Conservation (phyloP, 257 asterid genomes). For the Solanum corneliomulleri region DNA sequence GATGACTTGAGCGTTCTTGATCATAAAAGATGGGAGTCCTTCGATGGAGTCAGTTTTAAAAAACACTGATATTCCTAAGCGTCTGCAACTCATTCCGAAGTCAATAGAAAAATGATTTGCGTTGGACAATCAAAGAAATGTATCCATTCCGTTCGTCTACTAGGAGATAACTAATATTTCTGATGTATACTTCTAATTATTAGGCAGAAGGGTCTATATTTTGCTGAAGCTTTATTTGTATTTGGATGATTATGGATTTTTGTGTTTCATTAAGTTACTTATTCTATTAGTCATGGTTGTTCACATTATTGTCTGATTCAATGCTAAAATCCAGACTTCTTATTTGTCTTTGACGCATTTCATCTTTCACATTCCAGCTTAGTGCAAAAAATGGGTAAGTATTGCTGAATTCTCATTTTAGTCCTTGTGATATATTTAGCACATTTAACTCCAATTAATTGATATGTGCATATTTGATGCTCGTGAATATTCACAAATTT, state of each 20-base stretch:
- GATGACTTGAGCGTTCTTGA: conserved; percentile 71
- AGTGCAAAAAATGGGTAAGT: background rate
- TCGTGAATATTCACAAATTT: background rate
- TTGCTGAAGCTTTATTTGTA: background rate
- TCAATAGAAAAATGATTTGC: background rate
- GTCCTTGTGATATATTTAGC: background rate
- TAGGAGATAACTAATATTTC: background rate
- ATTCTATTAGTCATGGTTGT: background rate
- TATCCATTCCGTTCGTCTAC: background rate
- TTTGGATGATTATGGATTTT: background rate
- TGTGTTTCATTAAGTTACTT: background rate
- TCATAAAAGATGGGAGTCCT: conserved; percentile 79
- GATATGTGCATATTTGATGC: background rate
- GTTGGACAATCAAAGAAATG: background rate
- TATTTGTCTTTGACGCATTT: background rate
- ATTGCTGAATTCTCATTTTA: background rate
- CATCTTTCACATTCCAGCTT: background rate
- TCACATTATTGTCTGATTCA: background rate
- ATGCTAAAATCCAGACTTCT: background rate
- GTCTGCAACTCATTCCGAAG: background rate
- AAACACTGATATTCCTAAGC: conserved; percentile 56
- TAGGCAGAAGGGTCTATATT: background rate
- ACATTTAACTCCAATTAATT: background rate
- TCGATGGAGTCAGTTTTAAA: conserved; percentile 43
- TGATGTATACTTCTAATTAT: background rate